Conservation (phyloP, 352 stramenopile genomes). For the Pythium monospermum region DNA sequence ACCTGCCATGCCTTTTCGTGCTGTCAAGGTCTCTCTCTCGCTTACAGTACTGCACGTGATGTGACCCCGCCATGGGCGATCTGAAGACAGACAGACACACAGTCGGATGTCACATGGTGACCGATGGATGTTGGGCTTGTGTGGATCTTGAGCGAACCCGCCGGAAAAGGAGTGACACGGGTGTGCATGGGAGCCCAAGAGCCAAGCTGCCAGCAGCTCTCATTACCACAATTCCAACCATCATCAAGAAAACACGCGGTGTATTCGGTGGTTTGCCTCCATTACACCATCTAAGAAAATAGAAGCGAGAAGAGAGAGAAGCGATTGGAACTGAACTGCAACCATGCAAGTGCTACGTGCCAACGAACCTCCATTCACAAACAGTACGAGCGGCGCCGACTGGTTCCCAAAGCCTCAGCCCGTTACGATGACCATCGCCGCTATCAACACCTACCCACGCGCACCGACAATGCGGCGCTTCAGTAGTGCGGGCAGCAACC, state of each 20-base stretch:
- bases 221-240: background rate
- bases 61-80: no score
- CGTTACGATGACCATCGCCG: conserved; percentile 22
- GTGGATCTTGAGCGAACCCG: background rate
- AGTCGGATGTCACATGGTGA: no score
- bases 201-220: background rate
- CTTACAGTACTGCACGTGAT: no score
- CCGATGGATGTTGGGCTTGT: no score
- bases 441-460: background rate
- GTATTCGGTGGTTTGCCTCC: no score
- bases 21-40: no score
- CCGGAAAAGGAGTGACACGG: background rate
- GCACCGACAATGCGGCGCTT: conserved; percentile 10
- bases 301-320: background rate
- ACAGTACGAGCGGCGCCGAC: background rate
- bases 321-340: background rate
- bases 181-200: background rate
- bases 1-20: no score
- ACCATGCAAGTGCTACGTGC: conserved; percentile 6
- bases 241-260: background rate
- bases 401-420: conserved; percentile 11
- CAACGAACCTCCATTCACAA: conserved; percentile 13
- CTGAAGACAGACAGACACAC: no score
- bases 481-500: conserved; percentile 18
- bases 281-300: background rate